Percentiles rank a stretch among this genome's conserved stretches.
Conservation (phyloP, 306 rosid genomes). For the Datisca glomerata region DNA sequence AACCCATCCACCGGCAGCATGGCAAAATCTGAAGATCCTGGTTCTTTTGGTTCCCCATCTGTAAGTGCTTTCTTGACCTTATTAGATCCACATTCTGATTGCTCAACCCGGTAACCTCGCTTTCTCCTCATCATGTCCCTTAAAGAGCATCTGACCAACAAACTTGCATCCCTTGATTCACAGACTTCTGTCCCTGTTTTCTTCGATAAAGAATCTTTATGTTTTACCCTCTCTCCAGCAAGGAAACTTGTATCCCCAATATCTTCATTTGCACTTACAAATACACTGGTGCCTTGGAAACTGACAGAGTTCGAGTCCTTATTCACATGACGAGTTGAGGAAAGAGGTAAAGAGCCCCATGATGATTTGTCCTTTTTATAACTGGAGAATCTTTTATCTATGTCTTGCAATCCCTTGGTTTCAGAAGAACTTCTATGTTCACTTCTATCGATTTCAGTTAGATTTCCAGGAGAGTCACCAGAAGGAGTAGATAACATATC, state of each 20-base stretch:
- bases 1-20: too few species aligned
- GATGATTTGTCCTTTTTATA: constrained; percentile 32
- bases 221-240: constrained; percentile 16
- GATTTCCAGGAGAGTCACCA: constrained; percentile 30
- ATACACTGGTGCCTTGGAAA: constrained; percentile 13
- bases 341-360: constrained; percentile 67
- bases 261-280: constrained; percentile 19
- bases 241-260: constrained; percentile 21
- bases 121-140: constrained; percentile 90
- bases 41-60: constrained; percentile 26
- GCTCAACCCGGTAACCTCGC: constrained; percentile 37
- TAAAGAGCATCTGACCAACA: constrained; percentile 43
- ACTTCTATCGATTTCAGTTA: constrained; percentile 4
- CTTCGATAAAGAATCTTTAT: constrained; percentile 15
- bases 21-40: too few species aligned
- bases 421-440: constrained; percentile 25
- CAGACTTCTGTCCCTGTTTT: constrained; percentile 17
- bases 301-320: constrained; percentile 13
- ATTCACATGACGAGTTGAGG: constrained; percentile 22
- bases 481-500: constrained; percentile 36
- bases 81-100: constrained; percentile 25
- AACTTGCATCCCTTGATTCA: constrained; percentile 21
- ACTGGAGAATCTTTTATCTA: constrained; percentile 19
- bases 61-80: constrained; percentile 22
- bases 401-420: constrained; percentile 18